These are phyloP conservation scores for Persicaria maculosa DNA, from an alignment of 148 eudicot species.

Conservation along the genomic window DNA sequence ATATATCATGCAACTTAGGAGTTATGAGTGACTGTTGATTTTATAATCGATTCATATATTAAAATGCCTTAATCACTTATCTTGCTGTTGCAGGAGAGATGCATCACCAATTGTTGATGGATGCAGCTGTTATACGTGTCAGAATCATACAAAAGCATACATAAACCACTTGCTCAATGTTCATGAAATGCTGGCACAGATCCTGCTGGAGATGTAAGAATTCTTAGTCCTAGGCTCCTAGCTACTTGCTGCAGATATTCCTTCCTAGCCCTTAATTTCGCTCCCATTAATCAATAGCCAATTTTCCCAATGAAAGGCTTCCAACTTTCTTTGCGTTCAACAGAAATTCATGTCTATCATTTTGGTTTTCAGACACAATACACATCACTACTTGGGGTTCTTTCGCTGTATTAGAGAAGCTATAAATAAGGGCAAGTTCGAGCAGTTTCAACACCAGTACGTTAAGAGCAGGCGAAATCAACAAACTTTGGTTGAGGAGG, in stretches of 20 bases:
- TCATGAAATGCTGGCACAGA: conserved; percentile 76
- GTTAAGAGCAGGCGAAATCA: conserved; percentile 32
- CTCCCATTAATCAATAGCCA: too few species aligned
- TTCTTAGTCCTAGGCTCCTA: neutral
- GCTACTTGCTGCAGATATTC: neutral
- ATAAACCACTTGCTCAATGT: conserved; percentile 71
- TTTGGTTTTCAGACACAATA: conserved; percentile 56
- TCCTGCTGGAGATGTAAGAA: conserved; percentile 65
- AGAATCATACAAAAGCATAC: conserved; percentile 80
- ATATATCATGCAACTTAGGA: too few species aligned
- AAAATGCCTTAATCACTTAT: neutral
- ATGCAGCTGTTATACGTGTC: conserved; percentile 71
- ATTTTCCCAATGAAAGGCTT: neutral
- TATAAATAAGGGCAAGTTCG: conserved; percentile 44
- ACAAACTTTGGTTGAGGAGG: conserved; percentile 16
- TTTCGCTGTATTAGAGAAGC: conserved; percentile 58
- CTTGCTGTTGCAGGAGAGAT: conserved; percentile 49
- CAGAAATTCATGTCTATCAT: neutral
- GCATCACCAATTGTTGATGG: conserved; percentile 45
- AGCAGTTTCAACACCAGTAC: conserved; percentile 41
- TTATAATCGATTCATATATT: neutral
- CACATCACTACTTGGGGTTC: conserved; percentile 74
- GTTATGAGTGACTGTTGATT: too few species aligned
- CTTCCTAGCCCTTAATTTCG: neutral
- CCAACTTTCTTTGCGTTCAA: neutral